phyloP scores from a whole-genome alignment of 768 basidiomycete genomes.

The Boletus tylopilopsis region DNA sequence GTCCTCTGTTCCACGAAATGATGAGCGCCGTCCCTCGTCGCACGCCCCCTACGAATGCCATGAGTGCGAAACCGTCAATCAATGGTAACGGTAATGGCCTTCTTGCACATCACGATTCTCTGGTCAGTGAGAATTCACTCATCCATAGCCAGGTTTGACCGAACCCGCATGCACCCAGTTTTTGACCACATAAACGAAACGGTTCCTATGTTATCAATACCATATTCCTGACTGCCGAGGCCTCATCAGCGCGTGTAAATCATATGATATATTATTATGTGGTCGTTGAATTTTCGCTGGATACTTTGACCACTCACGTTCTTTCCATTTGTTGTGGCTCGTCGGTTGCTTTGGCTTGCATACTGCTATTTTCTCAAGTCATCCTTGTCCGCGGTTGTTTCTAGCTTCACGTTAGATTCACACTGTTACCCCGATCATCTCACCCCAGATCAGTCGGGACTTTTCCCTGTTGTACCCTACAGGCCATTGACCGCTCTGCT shows the following conservation, averaged over 20 bases:
- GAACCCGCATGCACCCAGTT: slow-evolving; percentile 14
- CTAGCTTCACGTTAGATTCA: slow-evolving; percentile 12
- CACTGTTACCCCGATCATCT: slow-evolving; percentile 4
- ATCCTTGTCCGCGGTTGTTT: not conserved
- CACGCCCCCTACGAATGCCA: slow-evolving; percentile 15
- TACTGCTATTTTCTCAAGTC: slow-evolving; percentile 19
- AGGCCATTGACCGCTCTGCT: not conserved
- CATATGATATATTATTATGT: slow-evolving; percentile 26
- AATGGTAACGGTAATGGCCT: slow-evolving; percentile 21
- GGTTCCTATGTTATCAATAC: slow-evolving; percentile 23
- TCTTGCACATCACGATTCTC: slow-evolving; percentile 17
- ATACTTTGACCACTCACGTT: slow-evolving; percentile 8
- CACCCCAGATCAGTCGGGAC: slow-evolving; percentile 9
- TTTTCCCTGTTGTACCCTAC: slow-evolving; percentile 10
- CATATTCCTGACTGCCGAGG: slow-evolving; percentile 18
- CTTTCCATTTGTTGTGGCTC: slow-evolving; percentile 1
- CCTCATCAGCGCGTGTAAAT: slow-evolving; percentile 19
- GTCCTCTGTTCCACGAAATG: slow-evolving; percentile 41
- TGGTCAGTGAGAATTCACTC: slow-evolving; percentile 6
- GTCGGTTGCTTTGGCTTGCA: slow-evolving; percentile 6
- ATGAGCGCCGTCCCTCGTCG: slow-evolving; percentile 30
- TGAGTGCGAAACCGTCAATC: slow-evolving; percentile 4
- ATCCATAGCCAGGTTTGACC: slow-evolving; percentile 10
- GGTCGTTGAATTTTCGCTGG: slow-evolving; percentile 10
- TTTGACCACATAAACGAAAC: slow-evolving; percentile 19